Percentiles rank a stretch among this genome's conserved stretches.
phyloP scores from a whole-genome alignment of 2,329 filamentous ascomycete species.

The Alternaria arbusti region DNA sequence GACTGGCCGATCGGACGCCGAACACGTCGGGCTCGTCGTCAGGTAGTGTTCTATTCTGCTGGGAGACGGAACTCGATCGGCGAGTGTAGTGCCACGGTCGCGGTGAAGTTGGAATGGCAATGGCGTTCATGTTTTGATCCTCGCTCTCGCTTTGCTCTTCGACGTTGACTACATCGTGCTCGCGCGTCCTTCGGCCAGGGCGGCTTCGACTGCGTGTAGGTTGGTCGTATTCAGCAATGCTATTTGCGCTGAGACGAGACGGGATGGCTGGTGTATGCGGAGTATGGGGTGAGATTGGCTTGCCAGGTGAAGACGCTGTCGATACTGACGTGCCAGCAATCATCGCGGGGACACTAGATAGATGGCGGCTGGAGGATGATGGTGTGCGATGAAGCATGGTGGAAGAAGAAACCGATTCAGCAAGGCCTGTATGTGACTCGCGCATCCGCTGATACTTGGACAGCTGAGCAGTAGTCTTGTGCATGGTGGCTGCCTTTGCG shows the following conservation, averaged over 20 bases:
- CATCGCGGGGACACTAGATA: slow-evolving; percentile 68
- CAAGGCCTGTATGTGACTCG: slow-evolving; percentile 86
- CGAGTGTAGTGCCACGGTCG: slow-evolving; percentile 58
- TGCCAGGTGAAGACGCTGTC: slow-evolving; percentile 84
- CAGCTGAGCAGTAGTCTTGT: slow-evolving; percentile 78
- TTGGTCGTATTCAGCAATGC: slow-evolving; percentile 72
- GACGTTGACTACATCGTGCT: slow-evolving; percentile 32
- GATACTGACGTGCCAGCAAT: slow-evolving; percentile 74
- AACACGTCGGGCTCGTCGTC: slow-evolving; percentile 66
- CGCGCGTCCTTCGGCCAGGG: slow-evolving; percentile 42
- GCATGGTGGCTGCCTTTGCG: slow-evolving; percentile 70
- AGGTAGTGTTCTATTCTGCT: slow-evolving; percentile 69
- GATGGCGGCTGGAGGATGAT: slow-evolving; percentile 76
- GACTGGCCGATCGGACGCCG: slow-evolving; percentile 69
- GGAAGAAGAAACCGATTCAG: slow-evolving; percentile 92
- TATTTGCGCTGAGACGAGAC: slow-evolving; percentile 90
- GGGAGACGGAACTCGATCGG: slow-evolving; percentile 73
- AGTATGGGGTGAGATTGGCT: slow-evolving; percentile 86
- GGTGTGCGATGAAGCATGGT: slow-evolving; percentile 83
- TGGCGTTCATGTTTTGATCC: slow-evolving; percentile 65
- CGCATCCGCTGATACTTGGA: slow-evolving; percentile 87
- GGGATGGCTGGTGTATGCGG: slow-evolving; percentile 93
- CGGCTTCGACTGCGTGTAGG: slow-evolving; percentile 41
- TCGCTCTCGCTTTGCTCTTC: slow-evolving; percentile 37
- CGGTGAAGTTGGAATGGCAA: slow-evolving; percentile 76